Percentiles rank a stretch among this genome's conserved stretches.
These are phyloP conservation scores for Yamadazyma phyllophila DNA, from an alignment of 805 yeast species.

Conservation along the genomic window DNA sequence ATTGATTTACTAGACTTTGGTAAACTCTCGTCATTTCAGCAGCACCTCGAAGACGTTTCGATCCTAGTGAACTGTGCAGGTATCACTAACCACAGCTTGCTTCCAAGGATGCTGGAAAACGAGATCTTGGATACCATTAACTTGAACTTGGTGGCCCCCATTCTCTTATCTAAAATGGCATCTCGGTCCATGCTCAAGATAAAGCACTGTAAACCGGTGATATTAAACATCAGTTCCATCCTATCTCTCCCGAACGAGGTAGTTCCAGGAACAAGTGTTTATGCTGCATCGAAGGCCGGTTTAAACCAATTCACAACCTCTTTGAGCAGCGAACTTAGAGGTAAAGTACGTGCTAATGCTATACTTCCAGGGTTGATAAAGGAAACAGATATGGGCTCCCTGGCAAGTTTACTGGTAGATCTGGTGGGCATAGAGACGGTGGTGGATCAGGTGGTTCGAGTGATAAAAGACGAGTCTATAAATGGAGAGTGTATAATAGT, in stretches of 20 bases:
- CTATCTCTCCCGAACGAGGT: slow-evolving; percentile 41
- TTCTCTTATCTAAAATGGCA: slow-evolving; percentile 54
- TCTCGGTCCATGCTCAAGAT: slow-evolving; percentile 47
- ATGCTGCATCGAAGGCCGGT: slow-evolving; percentile 72
- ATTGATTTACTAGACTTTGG: slow-evolving; percentile 13
- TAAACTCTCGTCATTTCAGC: neutral
- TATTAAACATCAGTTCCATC: slow-evolving; percentile 68
- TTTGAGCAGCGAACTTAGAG: slow-evolving; percentile 57
- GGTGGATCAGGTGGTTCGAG: slow-evolving; percentile 21
- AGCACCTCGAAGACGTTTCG: slow-evolving; percentile 7
- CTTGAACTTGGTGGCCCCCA: slow-evolving; percentile 61
- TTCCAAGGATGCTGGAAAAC: slow-evolving; percentile 40
- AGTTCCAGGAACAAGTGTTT: slow-evolving; percentile 59
- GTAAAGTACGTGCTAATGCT: slow-evolving; percentile 60
- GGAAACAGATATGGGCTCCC: slow-evolving; percentile 64
- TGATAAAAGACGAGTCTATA: slow-evolving; percentile 20
- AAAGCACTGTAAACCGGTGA: slow-evolving; percentile 26
- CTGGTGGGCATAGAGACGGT: slow-evolving; percentile 27
- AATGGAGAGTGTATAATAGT: slow-evolving; percentile 28
- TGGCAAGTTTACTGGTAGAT: slow-evolving; percentile 22
- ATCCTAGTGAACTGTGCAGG: slow-evolving; percentile 69
- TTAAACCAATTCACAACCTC: slow-evolving; percentile 58
- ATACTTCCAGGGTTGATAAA: slow-evolving; percentile 65
- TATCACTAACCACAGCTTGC: slow-evolving; percentile 52
- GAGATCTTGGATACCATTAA: slow-evolving; percentile 47